Evolutionary conservation across 805 yeast genomes (phyloP), one percentile per base, ranked within the genome.

Genomic region (Scheffersomyces stipitis): DNA sequence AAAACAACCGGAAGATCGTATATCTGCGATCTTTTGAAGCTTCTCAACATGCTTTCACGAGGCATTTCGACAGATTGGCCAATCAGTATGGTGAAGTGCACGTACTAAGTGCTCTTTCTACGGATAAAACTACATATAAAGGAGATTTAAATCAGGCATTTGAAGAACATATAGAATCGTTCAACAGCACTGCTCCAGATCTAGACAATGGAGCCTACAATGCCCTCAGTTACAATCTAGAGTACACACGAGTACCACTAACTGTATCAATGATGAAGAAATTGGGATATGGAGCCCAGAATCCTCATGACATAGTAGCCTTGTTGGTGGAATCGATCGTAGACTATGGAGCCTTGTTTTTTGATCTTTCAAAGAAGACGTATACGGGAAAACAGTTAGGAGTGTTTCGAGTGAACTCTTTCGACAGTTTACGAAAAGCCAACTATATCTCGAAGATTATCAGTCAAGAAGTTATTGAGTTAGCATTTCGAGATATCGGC

Each of bases 11-110:
- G 42, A 63, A 64, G 26, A 48, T 69, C 9, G 63, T 65, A 9
- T 71, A 75, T 41, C 73, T 78, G 1, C 59, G 79, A 33, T 74
- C 81, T 1, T 66, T 67, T 32, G 81, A 76, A 39, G 76, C 80
- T 1, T 69, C 79, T 2, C 74, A 69, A 36, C 75, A 72, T 54
- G 78, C 81, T 0, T 71, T 77, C 36, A 48, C 58, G 15, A 60
- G 73, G 27, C 81, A 76, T 48, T 74, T 77, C 45, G 80, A 76
- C 34, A 52, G 51, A 2, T 48, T 78, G 20, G 57, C 62, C n/a
- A 50, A 55, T 22, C 79, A 76, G 37, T 74, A 66, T 53, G 76
- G 79, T 15, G 74, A 69, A 34, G 61, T 76, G 17, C 75, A 71
- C 46, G 62, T 76, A 9, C 49, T 78, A n/a, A 75, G 75, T 42